Base-by-base conservation (phyloP, 768 basidiomycete species). In the Russula virescens region DNA sequence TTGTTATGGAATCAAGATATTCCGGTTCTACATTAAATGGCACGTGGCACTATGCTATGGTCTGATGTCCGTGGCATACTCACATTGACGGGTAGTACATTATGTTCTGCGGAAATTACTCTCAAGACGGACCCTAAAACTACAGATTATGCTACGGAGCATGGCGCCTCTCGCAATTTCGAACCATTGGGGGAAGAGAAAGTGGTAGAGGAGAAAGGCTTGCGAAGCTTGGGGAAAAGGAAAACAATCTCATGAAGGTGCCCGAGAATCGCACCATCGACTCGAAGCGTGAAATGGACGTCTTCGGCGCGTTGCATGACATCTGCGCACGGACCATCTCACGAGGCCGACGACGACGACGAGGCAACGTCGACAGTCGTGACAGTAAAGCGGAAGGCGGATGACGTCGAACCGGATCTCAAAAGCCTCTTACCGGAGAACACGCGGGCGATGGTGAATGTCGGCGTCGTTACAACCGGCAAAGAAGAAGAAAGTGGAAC, bases 91-190 rank as follows among this genome's bases (percentile, higher is more conserved):
- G 8, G 53, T 68, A 96, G 96, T n/a, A 95, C 94, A 16, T 76
- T 94, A 43, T 99, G 97, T 73, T 97, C 94, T 3, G 90, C 96
- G 10, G 97, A 99, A 73, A 98, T 99, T 67, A 98, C 97, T 0
- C 98, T 99, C 86, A 98, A 98, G 75, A 99, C 97, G 0, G 96
- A 99, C 72, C 96, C 96, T n/a, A 96, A 96, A 81, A 94, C 96
- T 72, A 95, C 94, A 0, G 94, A 96, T 72, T 96, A 96, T 68
- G 46, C 80, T 21, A 93, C 92, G 47, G 96, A 99, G 75, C 96
- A 98, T 71, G 97, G 97, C 35, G 97, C 97, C 31, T 94, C 91
- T 4, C 85, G 97, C 5, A 99, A 98, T 73, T 98, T 98, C 71
- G 97, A 99, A 75, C 94, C 94, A 14, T 98, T 95, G 95, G 77